A percentile compares a stretch with the other conserved stretches of the same genome.
These are phyloP conservation scores for Podaxis rugospora DNA, from an alignment of 768 basidiomycete genomes.

Conservation along the genomic window DNA sequence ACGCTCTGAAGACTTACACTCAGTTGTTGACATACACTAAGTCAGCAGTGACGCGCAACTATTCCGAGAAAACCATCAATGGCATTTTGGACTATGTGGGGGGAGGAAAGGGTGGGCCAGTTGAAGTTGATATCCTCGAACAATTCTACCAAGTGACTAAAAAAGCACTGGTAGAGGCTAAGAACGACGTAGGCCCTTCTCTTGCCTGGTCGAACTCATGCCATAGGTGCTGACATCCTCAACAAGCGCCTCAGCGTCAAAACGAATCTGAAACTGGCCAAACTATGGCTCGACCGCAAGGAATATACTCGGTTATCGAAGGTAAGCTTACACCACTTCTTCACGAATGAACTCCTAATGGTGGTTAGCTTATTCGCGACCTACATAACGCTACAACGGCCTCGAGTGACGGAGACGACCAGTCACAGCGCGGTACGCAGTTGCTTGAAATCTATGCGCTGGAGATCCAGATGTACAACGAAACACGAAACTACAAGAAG, in stretches of 20 bases:
- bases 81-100: conserved; percentile 97
- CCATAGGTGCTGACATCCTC: neutral
- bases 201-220: neutral
- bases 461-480: conserved; percentile 99
- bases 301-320: conserved; percentile 83
- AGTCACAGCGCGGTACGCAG: conserved; percentile 92
- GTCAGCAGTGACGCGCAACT: conserved; percentile 90
- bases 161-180: conserved; percentile 85
- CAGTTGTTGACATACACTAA: conserved; percentile 91
- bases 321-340: conserved; percentile 35
- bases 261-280: conserved; percentile 95
- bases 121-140: conserved; percentile 85
- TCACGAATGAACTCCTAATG: neutral
- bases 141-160: conserved; percentile 95
- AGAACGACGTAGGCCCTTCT: conserved; percentile 75
- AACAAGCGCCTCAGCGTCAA: conserved; percentile 85
- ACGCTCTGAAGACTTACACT: conserved; percentile 83
- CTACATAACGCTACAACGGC: conserved; percentile 63
- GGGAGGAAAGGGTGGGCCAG: conserved; percentile 72
- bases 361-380: conserved; percentile 66
- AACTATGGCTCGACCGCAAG: conserved; percentile 93
- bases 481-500: conserved; percentile 93
- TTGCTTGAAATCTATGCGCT: conserved; percentile 96
- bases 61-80: conserved; percentile 98
- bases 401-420: conserved; percentile 64